Evolutionary conservation across 768 basidiomycete genomes (phyloP).

Genomic region (Leccinellum luteum): DNA sequence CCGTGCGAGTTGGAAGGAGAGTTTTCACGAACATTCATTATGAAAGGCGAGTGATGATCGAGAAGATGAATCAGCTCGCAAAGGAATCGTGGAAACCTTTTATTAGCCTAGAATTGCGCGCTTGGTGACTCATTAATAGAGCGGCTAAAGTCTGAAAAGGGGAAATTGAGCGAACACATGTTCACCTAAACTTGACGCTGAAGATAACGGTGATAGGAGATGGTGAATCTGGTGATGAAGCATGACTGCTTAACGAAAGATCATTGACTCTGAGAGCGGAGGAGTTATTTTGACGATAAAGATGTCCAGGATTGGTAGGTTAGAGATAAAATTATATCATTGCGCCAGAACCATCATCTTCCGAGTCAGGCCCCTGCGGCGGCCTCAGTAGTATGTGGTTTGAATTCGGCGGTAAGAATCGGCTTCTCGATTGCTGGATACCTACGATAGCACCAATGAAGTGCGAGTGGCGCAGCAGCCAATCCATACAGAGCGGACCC

Average conservation of each 20-base stretch:
- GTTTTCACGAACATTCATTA: background rate
- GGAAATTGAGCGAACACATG: background rate
- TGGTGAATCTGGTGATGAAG: background rate
- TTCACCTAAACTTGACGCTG: slow-evolving; percentile 6
- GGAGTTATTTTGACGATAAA: background rate
- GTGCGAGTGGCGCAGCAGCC: too few relatives aligned
- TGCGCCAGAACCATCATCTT: too few relatives aligned
- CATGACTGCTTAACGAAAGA: too few relatives aligned
- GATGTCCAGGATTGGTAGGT: background rate
- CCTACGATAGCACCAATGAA: too few relatives aligned
- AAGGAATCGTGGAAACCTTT: background rate
- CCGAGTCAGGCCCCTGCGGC: too few relatives aligned
- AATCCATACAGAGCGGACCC: too few relatives aligned
- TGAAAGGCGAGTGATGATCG: background rate
- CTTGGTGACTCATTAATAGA: background rate
- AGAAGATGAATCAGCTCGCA: background rate
- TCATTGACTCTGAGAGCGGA: background rate
- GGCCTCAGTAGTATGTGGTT: too few relatives aligned
- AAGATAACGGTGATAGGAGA: slow-evolving; percentile 12
- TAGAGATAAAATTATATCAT: background rate
- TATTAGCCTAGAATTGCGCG: slow-evolving; percentile 16
- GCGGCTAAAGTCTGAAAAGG: slow-evolving; percentile 3
- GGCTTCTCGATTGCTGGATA: too few relatives aligned
- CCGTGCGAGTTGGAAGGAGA: background rate
- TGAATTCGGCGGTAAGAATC: background rate